phyloP scores from a whole-genome alignment of 805 yeast genomes.

The Suhomyces vadensis region DNA sequence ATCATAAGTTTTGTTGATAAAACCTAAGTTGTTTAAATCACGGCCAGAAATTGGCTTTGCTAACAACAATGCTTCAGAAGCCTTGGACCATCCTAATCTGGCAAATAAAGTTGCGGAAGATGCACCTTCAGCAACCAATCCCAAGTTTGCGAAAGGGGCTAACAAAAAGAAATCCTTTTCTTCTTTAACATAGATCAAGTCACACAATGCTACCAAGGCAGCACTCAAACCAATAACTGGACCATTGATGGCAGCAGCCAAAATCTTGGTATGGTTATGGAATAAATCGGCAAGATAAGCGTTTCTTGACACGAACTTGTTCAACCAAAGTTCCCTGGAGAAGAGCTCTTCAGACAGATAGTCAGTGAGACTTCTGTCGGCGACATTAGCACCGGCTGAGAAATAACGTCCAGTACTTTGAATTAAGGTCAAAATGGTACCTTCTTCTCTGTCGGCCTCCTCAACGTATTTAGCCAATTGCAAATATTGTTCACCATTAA shows the following conservation, averaged over 20 bases:
- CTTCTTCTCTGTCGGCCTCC: conserved; percentile 61
- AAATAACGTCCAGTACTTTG: conserved; percentile 74
- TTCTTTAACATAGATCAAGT: conserved; percentile 68
- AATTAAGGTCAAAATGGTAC: conserved; percentile 63
- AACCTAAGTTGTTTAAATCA: conserved; percentile 58
- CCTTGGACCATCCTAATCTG: conserved; percentile 70
- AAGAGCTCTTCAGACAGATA: conserved; percentile 31
- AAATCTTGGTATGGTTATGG: conserved; percentile 67
- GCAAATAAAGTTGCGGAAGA: conserved; percentile 65
- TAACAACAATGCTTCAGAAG: conserved; percentile 71
- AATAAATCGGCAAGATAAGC: conserved; percentile 66
- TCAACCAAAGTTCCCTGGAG: conserved; percentile 49
- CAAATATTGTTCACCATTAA: conserved; percentile 64
- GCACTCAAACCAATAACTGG: conserved; percentile 82
- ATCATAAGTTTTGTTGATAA: conserved; percentile 58
- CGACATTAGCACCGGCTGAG: conserved; percentile 83
- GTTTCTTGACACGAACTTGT: conserved; percentile 68
- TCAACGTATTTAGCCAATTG: conserved; percentile 59
- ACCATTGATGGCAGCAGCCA: conserved; percentile 78
- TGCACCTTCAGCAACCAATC: conserved; percentile 82
- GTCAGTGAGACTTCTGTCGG: conserved; percentile 32
- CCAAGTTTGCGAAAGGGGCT: conserved; percentile 79
- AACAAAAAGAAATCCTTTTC: conserved; percentile 57
- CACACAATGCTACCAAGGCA: conserved; percentile 73
- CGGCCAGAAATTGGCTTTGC: conserved; percentile 63